phyloP scores from a whole-genome alignment of 345 rosid genomes.

The Trapa bicornis region DNA sequence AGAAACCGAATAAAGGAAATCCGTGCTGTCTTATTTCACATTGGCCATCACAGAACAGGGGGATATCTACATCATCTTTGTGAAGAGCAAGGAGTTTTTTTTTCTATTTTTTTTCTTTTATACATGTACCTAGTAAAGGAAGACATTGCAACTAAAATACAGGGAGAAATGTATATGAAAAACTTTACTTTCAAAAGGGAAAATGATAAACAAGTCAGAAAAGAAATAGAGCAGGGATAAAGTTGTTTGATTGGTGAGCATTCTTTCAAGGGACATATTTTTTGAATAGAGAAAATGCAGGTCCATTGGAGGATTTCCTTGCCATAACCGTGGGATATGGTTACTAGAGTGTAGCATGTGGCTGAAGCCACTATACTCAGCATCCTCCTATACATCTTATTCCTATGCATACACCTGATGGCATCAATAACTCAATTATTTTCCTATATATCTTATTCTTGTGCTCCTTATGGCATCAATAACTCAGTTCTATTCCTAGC shows the following conservation, averaged over 20 bases:
- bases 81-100: not conserved
- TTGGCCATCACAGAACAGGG: not conserved
- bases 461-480: not conserved
- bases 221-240: not conserved
- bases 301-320: not conserved
- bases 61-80: slow-evolving; percentile 7
- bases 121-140: not conserved
- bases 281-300: not conserved
- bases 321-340: not conserved
- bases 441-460: not conserved
- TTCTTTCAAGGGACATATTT: not conserved
- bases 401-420: not conserved
- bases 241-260: not conserved
- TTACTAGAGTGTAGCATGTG: not conserved
- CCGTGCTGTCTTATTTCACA: not conserved
- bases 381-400: not conserved
- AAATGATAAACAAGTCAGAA: not conserved
- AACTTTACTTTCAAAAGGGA: not conserved
- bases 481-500: not conserved
- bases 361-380: not conserved
- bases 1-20: not conserved
- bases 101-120: not conserved
- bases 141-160: not conserved
- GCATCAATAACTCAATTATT: not conserved
- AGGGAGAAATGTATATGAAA: not conserved